phyloP scores from a whole-genome alignment of 495 filamentous ascomycete genomes.

The Tuber indicum region DNA sequence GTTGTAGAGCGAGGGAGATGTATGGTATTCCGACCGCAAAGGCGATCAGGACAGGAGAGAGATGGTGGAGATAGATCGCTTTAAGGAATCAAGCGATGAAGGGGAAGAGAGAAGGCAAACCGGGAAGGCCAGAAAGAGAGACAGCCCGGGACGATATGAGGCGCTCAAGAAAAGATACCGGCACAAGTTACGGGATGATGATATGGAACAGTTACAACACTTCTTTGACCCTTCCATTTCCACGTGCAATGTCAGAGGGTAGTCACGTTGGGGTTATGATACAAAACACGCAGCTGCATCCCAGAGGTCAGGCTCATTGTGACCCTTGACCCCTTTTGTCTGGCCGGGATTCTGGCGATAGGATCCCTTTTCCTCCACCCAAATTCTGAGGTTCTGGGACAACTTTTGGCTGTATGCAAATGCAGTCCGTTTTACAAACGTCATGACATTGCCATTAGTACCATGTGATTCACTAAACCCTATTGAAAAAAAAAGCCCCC shows the following conservation, averaged over 20 bases:
- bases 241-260: conserved; percentile 11
- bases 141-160: not conserved
- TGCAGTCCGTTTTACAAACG: not conserved
- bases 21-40: not conserved
- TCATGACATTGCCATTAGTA: too few relatives aligned
- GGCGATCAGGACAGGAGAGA: not conserved
- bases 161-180: not conserved
- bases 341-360: not conserved
- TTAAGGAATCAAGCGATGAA: not conserved
- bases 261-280: not conserved
- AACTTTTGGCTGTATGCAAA: not conserved
- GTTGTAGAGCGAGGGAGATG: not conserved
- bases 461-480: not conserved
- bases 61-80: not conserved
- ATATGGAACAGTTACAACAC: not conserved
- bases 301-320: not conserved
- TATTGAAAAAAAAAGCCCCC: not conserved
- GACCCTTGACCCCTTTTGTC: not conserved
- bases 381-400: too few relatives aligned
- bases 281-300: not conserved
- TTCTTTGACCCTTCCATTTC: not conserved
- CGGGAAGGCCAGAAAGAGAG: not conserved
- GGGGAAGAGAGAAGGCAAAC: not conserved
- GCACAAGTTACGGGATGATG: not conserved
- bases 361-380: not conserved